These are phyloP conservation scores for Beauveria pseudobassiana DNA, from an alignment of 2,329 filamentous ascomycete species.

Conservation along the genomic window DNA sequence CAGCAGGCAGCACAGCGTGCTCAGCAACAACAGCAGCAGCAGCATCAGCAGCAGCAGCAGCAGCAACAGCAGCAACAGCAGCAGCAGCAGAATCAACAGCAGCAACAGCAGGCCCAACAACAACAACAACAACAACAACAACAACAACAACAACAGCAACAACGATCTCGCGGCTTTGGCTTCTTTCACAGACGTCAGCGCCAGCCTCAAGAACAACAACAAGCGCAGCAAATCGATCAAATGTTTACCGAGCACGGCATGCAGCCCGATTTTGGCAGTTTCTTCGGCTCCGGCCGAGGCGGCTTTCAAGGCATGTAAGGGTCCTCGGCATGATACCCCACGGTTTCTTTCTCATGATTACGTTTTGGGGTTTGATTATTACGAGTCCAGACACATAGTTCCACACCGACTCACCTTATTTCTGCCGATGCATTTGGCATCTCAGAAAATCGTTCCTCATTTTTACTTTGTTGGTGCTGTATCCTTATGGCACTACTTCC, in stretches of 20 bases:
- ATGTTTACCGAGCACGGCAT: conserved; percentile 42
- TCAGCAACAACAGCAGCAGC: conserved; percentile 21
- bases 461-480: too few species aligned
- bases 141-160: conserved; percentile 23
- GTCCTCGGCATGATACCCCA: conserved; percentile 31
- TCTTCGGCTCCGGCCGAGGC: conserved; percentile 37
- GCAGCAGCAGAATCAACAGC: conserved; percentile 21
- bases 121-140: conserved; percentile 29
- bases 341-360: conserved; percentile 17
- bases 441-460: too few species aligned
- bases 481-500: too few species aligned
- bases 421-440: neutral
- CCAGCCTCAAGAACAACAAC: conserved; percentile 18
- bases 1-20: conserved; percentile 6
- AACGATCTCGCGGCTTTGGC: conserved; percentile 24
- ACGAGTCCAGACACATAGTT: neutral
- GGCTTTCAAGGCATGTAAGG: conserved; percentile 36
- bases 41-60: conserved; percentile 25
- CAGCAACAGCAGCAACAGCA: conserved; percentile 14
- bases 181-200: conserved; percentile 18
- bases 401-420: too few species aligned
- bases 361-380: neutral
- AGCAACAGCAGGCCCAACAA: conserved; percentile 19
- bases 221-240: conserved; percentile 39
- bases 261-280: conserved; percentile 38